Evolutionary conservation across 768 basidiomycete genomes (phyloP), one percentile per base, ranked within the genome.

Genomic region (Suillus hirtellus): DNA sequence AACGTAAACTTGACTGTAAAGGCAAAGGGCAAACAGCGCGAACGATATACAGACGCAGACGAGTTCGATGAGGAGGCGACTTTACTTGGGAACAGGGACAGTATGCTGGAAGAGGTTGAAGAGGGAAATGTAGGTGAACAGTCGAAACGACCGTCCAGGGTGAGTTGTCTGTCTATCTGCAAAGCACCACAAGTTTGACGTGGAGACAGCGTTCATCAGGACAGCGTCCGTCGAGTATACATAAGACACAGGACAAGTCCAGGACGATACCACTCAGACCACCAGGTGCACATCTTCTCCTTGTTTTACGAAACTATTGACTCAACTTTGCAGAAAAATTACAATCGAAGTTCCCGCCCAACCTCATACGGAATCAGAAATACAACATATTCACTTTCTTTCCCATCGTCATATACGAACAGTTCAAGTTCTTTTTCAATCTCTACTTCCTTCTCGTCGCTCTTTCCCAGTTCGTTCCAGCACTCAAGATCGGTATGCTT

Each of bases 371-470:
- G 69, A 99, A 99, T 70, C 96, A 99, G 77, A 99, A 99, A 80
- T 99, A 99, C 83, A 96, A 96, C 73, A 82, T 92, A 60, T 85
- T 93, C 78, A 95, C 93, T n/a, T 99, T 99, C 81, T 84, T 99
- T 11, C 97, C 97, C 3, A 86, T 98, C 67, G 96, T 99, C 52
- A 87, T 99, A 74, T 99, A 98, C 76, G 96, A 99, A 75, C 96
- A 99, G 75, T 99, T 99, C 89, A 99, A 98, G 77, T 98, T 96
- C 82, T 99, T 99, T 81, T 99, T 97, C 87, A 99, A 99, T 73
- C 83, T 98, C 8, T 99, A 99, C 76, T 99, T 99, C 73, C 86
- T 99, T 12, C 88, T 99, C 27, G 97, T 99, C 43, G 97, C 97
- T 0, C 82, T 99, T 9, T 95, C 92, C 10, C 97, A 99, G 76